phyloP scores from a whole-genome alignment of 345 rosid genomes.

The Pelargonium nanum region DNA sequence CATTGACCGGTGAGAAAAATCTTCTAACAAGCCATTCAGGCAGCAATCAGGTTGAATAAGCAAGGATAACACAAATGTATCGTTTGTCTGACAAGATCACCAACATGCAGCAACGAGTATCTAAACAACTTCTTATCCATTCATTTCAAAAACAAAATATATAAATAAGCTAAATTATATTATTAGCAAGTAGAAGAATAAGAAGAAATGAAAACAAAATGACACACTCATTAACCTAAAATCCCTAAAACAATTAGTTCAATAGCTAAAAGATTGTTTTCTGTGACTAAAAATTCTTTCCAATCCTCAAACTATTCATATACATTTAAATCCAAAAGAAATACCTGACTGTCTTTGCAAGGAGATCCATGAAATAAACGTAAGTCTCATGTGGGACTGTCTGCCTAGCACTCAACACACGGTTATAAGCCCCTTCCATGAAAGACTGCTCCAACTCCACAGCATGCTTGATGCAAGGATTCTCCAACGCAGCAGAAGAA shows the following conservation, averaged over 20 bases:
- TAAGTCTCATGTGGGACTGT: slow-evolving; percentile 77
- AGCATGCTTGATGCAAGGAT: slow-evolving; percentile 86
- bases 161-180: background rate
- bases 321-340: slow-evolving; percentile 1
- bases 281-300: background rate
- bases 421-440: slow-evolving; percentile 98
- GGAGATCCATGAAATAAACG: slow-evolving; percentile 95
- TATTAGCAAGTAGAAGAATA: background rate
- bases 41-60: no score
- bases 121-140: background rate
- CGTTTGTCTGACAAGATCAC: no score
- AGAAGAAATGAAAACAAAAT: background rate
- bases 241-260: background rate
- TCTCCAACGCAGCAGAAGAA: slow-evolving; percentile 62
- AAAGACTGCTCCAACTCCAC: slow-evolving; percentile 99
- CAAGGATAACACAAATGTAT: background rate
- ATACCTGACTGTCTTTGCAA: slow-evolving; percentile 95
- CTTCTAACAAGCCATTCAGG: background rate
- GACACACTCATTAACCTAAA: no score
- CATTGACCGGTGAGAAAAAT: background rate
- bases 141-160: no score
- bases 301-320: background rate
- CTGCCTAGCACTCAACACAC: slow-evolving; percentile 87
- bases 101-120: no score
- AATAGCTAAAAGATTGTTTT: background rate